Conservation (phyloP, 352 stramenopile species). For the Blastocystis sp. region DNA sequence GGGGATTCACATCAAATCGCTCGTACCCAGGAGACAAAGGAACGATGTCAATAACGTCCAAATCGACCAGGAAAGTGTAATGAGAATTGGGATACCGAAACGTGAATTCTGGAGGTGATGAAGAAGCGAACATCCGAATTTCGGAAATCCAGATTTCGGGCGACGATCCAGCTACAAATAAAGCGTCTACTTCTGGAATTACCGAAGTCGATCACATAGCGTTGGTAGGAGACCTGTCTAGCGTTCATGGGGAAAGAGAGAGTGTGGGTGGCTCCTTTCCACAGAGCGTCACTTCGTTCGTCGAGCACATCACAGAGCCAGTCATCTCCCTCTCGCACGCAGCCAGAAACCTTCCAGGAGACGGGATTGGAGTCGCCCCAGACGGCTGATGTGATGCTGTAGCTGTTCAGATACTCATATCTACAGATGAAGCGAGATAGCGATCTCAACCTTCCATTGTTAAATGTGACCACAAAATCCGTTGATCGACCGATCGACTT, state of each 20-base stretch:
- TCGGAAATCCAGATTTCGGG: background rate
- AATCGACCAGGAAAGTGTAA: background rate
- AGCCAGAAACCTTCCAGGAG: background rate
- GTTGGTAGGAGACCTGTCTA: background rate
- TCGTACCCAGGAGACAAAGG: background rate
- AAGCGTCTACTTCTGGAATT: background rate
- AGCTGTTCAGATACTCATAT: conserved; percentile 21
- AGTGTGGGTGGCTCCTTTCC: background rate
- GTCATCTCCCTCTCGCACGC: background rate
- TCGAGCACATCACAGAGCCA: conserved; percentile 19
- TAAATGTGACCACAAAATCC: conserved; percentile 29
- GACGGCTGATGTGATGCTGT: background rate
- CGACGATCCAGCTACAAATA: background rate
- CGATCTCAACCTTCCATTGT: background rate
- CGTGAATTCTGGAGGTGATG: background rate
- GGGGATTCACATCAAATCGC: background rate
- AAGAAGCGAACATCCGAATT: background rate
- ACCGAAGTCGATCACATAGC: conserved; percentile 3
- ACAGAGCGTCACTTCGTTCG: background rate
- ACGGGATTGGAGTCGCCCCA: background rate
- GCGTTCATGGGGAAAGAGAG: background rate
- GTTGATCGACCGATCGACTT: background rate
- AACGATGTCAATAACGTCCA: background rate
- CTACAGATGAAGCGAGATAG: background rate
- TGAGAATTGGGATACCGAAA: background rate